Conservation (phyloP, 2,329 filamentous ascomycete species). For the Diplocarpon rosae region DNA sequence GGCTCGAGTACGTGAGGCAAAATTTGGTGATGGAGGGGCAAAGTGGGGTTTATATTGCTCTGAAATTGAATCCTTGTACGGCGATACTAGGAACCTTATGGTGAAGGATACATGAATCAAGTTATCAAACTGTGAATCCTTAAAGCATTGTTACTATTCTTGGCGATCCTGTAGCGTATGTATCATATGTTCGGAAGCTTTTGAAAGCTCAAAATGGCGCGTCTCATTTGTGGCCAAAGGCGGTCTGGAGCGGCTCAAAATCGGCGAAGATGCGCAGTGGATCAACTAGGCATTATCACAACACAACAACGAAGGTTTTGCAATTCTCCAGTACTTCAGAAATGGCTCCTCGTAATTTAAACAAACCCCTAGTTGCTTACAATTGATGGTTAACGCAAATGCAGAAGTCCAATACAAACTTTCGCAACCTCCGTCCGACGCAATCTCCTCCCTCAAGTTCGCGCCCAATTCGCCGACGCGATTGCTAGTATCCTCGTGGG, state of each 20-base stretch:
- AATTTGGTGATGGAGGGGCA: constrained; percentile 6
- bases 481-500: constrained; percentile 90
- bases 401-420: constrained; percentile 70
- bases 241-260: constrained; percentile 6
- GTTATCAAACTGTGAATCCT: no score
- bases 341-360: constrained; percentile 28
- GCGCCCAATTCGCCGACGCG: constrained; percentile 63
- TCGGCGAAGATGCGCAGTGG: background rate
- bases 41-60: constrained; percentile 3
- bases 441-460: constrained; percentile 78
- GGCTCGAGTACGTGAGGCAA: background rate
- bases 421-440: constrained; percentile 70
- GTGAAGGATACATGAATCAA: no score
- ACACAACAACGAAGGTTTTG: background rate
- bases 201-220: background rate
- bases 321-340: background rate
- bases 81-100: no score
- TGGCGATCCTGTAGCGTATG: no score
- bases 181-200: background rate
- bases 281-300: background rate
- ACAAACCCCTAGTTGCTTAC: background rate
- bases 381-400: background rate
- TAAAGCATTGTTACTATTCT: no score
- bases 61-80: background rate
- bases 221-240: constrained; percentile 5